phyloP scores from a whole-genome alignment of 2,329 filamentous ascomycete genomes.

The Colletotrichum melonis region DNA sequence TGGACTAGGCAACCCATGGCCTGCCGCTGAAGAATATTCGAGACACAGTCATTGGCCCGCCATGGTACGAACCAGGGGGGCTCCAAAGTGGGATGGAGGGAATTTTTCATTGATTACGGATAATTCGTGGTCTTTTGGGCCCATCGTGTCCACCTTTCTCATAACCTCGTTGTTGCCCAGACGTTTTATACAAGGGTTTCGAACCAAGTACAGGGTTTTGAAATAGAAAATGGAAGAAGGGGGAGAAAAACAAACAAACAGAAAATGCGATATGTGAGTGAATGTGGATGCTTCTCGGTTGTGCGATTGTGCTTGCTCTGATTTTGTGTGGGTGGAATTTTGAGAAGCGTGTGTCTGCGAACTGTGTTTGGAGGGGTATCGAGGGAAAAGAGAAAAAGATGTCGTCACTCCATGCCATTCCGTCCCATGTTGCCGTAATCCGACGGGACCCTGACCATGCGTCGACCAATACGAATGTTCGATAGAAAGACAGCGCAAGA shows the following conservation, averaged over 20 bases:
- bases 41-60: conserved; percentile 29
- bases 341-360: conserved; percentile 8
- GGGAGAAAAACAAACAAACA: not conserved
- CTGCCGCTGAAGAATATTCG: conserved; percentile 34
- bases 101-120: conserved; percentile 34
- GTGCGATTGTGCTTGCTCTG: conserved; percentile 12
- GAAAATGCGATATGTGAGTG: conserved; percentile 29
- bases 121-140: conserved; percentile 23
- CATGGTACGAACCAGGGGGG: conserved; percentile 24
- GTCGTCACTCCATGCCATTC: conserved; percentile 30
- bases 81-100: conserved; percentile 31
- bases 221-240: conserved; percentile 17
- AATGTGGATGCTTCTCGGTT: conserved; percentile 15
- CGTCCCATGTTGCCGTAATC: conserved; percentile 29
- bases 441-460: conserved; percentile 19
- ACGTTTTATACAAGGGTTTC: conserved; percentile 25
- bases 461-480: conserved; percentile 20
- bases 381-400: conserved; percentile 20
- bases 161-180: conserved; percentile 31
- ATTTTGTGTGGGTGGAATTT: conserved; percentile 16
- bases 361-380: conserved; percentile 27
- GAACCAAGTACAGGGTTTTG: conserved; percentile 23
- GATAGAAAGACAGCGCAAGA: conserved; percentile 1
- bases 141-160: conserved; percentile 35
- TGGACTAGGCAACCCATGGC: conserved; percentile 33